phyloP scores from a whole-genome alignment of 345 rosid species.

The Linum trigynum region DNA sequence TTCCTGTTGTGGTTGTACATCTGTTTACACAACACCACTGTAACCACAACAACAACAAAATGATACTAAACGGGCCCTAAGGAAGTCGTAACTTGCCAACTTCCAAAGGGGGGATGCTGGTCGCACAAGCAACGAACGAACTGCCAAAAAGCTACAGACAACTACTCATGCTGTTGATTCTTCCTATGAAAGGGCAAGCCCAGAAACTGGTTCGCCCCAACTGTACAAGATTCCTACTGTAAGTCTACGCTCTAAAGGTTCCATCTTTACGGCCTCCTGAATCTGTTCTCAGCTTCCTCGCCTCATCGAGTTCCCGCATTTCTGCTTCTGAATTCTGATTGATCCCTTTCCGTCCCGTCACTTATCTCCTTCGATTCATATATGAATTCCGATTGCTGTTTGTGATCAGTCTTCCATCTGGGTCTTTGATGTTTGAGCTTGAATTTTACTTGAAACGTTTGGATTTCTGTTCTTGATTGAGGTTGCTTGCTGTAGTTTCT shows the following conservation, averaged over 20 bases:
- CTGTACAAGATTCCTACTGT: neutral
- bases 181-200: neutral
- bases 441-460: too few species aligned
- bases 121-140: neutral
- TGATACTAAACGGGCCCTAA: too few species aligned
- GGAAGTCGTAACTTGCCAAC: neutral
- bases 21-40: too few species aligned
- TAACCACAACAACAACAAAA: too few species aligned
- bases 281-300: neutral
- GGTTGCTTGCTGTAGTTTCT: neutral
- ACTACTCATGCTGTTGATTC: neutral
- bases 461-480: neutral
- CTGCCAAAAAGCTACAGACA: neutral
- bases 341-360: neutral
- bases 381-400: neutral
- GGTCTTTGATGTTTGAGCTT: neutral
- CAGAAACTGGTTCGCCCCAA: neutral
- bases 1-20: too few species aligned
- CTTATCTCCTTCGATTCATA: neutral
- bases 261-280: neutral
- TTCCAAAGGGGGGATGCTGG: neutral
- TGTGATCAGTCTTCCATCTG: neutral
- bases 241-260: neutral
- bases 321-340: neutral
- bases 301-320: neutral